Evolutionary conservation across 352 stramenopile species (phyloP).

Genomic region (Pythium guiyangense): DNA sequence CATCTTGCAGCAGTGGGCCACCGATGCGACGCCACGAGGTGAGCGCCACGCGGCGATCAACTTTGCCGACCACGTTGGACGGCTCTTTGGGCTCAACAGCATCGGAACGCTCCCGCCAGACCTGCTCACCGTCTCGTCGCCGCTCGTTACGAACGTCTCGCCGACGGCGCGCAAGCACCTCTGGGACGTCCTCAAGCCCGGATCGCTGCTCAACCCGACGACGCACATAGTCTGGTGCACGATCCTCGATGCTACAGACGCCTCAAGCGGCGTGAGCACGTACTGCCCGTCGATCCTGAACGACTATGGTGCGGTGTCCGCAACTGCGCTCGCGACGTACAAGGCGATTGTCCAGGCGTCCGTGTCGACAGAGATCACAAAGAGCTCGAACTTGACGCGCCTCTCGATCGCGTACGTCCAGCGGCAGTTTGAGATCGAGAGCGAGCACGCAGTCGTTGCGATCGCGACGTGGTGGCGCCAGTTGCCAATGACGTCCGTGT

Average conservation of each 20-base stretch:
- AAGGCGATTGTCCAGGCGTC: constrained; percentile 25
- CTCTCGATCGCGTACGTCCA: constrained; percentile 37
- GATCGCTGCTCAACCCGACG: constrained; percentile 42
- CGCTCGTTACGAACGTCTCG: constrained; percentile 9
- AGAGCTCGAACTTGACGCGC: constrained; percentile 28
- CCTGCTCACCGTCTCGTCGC: constrained; percentile 8
- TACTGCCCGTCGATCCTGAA: constrained; percentile 30
- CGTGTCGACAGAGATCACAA: constrained; percentile 17
- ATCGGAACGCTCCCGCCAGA: constrained; percentile 4
- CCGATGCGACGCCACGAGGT: constrained; percentile 35
- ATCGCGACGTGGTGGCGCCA: constrained; percentile 41
- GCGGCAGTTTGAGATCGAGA: constrained; percentile 23
- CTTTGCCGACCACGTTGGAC: constrained; percentile 19
- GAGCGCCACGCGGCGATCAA: constrained; percentile 18
- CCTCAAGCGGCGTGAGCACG: constrained; percentile 7
- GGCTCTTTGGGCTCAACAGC: constrained; percentile 22
- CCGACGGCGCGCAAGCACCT: constrained; percentile 26
- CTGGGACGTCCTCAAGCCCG: constrained; percentile 30
- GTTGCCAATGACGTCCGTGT: constrained; percentile 29
- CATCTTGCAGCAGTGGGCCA: constrained; percentile 43
- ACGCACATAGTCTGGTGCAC: constrained; percentile 45
- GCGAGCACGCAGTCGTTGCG: constrained; percentile 17
- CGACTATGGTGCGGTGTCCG: constrained; percentile 29
- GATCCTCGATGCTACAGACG: constrained; percentile 3
- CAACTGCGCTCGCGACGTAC: constrained; percentile 21